A percentile compares a stretch with the other conserved stretches of the same genome.
These are phyloP conservation scores for Boletus nobilissimus DNA, from an alignment of 1,284 basidiomycete species.

Conservation along the genomic window DNA sequence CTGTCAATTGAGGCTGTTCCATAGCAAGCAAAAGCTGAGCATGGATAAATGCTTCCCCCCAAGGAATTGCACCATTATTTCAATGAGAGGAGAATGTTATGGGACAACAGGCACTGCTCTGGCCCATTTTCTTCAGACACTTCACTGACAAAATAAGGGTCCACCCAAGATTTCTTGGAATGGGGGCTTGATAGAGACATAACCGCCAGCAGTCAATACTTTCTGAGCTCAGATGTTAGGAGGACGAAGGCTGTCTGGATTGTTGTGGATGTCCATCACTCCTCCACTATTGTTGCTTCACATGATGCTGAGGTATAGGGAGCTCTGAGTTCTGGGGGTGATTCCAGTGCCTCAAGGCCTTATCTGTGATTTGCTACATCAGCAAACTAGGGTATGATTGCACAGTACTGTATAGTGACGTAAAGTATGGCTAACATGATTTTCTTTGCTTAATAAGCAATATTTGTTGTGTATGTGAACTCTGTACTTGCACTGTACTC, in stretches of 20 bases:
- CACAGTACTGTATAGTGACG: too few species aligned
- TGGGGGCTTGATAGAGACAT: constrained; percentile 24
- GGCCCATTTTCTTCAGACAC: too few species aligned
- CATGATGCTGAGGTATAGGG: not conserved
- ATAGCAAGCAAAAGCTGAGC: constrained; percentile 27
- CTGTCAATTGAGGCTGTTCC: too few species aligned
- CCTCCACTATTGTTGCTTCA: constrained; percentile 17
- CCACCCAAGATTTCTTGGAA: constrained; percentile 31
- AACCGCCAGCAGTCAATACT: not conserved
- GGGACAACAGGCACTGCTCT: not conserved
- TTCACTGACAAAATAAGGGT: constrained; percentile 32
- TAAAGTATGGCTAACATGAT: too few species aligned
- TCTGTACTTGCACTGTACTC: too few species aligned
- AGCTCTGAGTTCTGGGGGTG: not conserved
- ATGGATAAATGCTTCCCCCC: constrained; percentile 30
- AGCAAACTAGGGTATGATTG: too few species aligned
- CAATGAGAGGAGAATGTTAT: constrained; percentile 26
- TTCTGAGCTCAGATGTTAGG: not conserved
- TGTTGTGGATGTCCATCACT: constrained; percentile 31
- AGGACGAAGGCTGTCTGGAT: constrained; percentile 25
- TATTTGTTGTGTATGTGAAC: too few species aligned
- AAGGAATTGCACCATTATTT: constrained; percentile 6
- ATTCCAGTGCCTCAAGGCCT: not conserved
- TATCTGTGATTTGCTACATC: too few species aligned
- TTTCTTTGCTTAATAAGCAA: too few species aligned